phyloP scores from a whole-genome alignment of 2,329 filamentous ascomycete genomes.

The Fusarium transvaalense region DNA sequence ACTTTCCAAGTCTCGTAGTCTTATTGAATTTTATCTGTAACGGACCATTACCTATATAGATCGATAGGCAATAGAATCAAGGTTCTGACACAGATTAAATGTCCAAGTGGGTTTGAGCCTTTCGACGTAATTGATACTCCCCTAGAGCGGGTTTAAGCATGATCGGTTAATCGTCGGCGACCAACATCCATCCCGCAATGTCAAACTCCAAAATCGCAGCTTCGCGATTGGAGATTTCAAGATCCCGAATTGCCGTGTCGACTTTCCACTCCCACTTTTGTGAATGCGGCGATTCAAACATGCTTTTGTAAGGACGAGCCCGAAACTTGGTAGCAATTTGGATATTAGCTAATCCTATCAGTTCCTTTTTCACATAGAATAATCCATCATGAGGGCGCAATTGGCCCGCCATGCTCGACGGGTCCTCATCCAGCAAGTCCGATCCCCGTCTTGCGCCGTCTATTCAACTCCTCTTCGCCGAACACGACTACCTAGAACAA shows the following conservation, averaged over 20 bases:
- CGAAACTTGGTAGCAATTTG: too few species aligned
- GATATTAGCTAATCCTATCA: constrained; percentile 28
- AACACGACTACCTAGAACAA: constrained; percentile 44
- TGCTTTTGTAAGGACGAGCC: constrained; percentile 40
- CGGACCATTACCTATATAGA: too few species aligned
- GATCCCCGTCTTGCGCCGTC: constrained; percentile 53
- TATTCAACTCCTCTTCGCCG: constrained; percentile 50
- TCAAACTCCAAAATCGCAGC: constrained; percentile 45
- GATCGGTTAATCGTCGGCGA: constrained; percentile 45
- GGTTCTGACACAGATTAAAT: neutral
- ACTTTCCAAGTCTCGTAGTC: too few species aligned
- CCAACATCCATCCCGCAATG: constrained; percentile 15
- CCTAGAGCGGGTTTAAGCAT: neutral
- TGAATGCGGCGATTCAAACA: constrained; percentile 41
- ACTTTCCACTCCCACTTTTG: constrained; percentile 27
- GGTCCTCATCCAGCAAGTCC: constrained; percentile 53
- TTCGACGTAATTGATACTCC: neutral
- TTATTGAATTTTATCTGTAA: too few species aligned
- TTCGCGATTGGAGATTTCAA: constrained; percentile 42
- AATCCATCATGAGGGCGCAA: constrained; percentile 60
- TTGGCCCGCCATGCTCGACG: constrained; percentile 60
- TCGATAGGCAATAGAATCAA: neutral
- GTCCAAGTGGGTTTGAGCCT: neutral
- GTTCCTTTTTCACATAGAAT: constrained; percentile 45
- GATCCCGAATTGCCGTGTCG: constrained; percentile 34